Conservation (phyloP, 345 rosid genomes). For the Eucalyptus cloeziana region DNA sequence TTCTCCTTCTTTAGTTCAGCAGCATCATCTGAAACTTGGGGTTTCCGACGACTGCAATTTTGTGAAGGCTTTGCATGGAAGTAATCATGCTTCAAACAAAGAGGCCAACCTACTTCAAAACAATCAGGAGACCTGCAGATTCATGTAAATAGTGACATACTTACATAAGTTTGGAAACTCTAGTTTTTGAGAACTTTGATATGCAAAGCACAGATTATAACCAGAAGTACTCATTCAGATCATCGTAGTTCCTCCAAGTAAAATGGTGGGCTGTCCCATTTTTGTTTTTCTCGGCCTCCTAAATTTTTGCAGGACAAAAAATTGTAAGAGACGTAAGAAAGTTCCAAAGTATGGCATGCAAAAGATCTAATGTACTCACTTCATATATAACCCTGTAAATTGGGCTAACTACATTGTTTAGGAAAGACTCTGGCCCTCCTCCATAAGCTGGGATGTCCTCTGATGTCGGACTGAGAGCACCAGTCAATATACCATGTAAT, state of each 20-base stretch:
- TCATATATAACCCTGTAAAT: constrained; percentile 52
- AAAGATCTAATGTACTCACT: constrained; percentile 21
- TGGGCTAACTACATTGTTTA: constrained; percentile 67
- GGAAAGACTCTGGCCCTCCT: constrained; percentile 62
- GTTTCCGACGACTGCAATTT: constrained; percentile 8
- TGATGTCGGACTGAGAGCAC: constrained; percentile 35
- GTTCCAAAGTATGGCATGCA: not conserved
- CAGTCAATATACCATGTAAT: constrained; percentile 60
- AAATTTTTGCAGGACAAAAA: constrained; percentile 11
- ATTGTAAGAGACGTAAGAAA: not conserved
- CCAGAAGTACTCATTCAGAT: constrained; percentile 93
- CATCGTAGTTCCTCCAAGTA: constrained; percentile 98
- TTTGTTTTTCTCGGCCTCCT: constrained; percentile 83
- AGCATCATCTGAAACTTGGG: not conserved
- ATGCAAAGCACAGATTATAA: constrained; percentile 9
- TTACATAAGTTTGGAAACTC: not conserved
- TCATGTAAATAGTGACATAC: not conserved
- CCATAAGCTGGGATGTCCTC: constrained; percentile 49
- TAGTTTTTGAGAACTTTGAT: not conserved
- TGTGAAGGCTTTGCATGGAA: constrained; percentile 21
- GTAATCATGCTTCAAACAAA: constrained; percentile 62
- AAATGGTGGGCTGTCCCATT: constrained; percentile 80
- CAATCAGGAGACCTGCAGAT: constrained; percentile 72
- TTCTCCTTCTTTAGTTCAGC: constrained; percentile 14
- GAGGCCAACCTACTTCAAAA: constrained; percentile 90